Percentiles rank a stretch among this genome's conserved stretches.
phyloP scores from a whole-genome alignment of 208 protist genomes.

The Angomonas deanei region DNA sequence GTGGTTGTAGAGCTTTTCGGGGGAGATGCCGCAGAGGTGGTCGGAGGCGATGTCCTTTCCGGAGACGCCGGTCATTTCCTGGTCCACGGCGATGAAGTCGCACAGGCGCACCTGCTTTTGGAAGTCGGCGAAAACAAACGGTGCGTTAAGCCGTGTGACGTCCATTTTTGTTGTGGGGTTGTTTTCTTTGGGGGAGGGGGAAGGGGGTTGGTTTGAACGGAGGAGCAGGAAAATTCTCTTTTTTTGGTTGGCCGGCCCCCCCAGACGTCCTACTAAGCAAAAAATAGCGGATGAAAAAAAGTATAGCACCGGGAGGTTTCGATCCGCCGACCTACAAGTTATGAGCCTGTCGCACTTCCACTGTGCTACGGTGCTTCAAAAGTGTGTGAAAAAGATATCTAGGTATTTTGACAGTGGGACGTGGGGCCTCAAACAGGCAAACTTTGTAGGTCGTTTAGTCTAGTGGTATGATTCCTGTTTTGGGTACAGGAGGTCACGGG shows the following conservation, averaged over 20 bases:
- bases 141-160: slow-evolving; percentile 33
- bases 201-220: neutral
- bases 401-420: too few species aligned
- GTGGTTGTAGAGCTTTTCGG: slow-evolving; percentile 31
- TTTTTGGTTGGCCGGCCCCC: neutral
- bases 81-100: slow-evolving; percentile 65
- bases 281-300: slow-evolving; percentile 31
- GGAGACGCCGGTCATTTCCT: slow-evolving; percentile 81
- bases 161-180: slow-evolving; percentile 28
- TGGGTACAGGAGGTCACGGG: slow-evolving; percentile 91
- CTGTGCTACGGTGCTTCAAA: slow-evolving; percentile 88
- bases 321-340: slow-evolving; percentile 94
- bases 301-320: slow-evolving; percentile 91
- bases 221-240: neutral
- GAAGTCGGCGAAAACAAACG: slow-evolving; percentile 45
- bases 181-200: neutral
- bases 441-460: slow-evolving; percentile 73
- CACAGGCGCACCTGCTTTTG: slow-evolving; percentile 29
- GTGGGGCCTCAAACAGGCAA: neutral
- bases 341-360: slow-evolving; percentile 93
- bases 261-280: neutral
- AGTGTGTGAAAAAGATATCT: too few species aligned
- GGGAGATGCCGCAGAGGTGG: slow-evolving; percentile 12
- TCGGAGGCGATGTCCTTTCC: slow-evolving; percentile 7
- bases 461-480: slow-evolving; percentile 93